Conservation (phyloP, 148 eudicot genomes). For the Pouteria glomerata region DNA sequence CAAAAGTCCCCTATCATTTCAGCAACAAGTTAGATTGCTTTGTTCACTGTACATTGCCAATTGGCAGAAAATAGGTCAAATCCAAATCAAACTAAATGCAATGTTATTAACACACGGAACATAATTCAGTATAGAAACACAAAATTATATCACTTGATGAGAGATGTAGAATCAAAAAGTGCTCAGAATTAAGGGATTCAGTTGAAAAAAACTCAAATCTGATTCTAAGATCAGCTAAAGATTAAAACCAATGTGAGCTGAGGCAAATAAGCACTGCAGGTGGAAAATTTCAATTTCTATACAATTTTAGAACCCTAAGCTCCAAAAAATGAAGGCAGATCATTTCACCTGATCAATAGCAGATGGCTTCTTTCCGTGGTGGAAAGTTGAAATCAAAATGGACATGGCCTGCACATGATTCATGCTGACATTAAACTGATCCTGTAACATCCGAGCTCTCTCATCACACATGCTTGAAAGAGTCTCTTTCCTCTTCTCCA, state of each 20-base stretch:
- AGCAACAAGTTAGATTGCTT: conserved; percentile 18
- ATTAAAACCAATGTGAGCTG: background rate
- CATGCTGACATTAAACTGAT: conserved; percentile 98
- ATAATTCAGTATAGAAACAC: background rate
- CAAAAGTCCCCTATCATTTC: conserved; percentile 62
- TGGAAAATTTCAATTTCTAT: background rate
- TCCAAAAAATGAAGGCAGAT: background rate
- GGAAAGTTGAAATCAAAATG: conserved; percentile 79
- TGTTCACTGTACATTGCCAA: conserved; percentile 7
- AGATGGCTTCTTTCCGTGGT: conserved; percentile 81
- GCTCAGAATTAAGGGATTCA: background rate
- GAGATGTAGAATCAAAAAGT: background rate
- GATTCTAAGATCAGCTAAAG: background rate
- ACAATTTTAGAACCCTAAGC: background rate
- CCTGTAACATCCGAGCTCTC: conserved; percentile 96
- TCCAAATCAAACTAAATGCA: background rate
- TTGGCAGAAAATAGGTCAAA: background rate
- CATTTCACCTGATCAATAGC: conserved; percentile 87
- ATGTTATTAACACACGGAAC: background rate
- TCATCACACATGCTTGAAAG: conserved; percentile 96
- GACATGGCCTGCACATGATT: conserved; percentile 97
- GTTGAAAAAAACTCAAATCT: background rate
- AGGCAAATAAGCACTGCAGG: background rate
- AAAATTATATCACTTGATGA: background rate
- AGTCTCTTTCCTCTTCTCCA: conserved; percentile 82